A percentile compares a stretch with the other conserved stretches of the same genome.
phyloP scores from a whole-genome alignment of 2,329 filamentous ascomycete genomes.

The Blastomyces parvus region DNA sequence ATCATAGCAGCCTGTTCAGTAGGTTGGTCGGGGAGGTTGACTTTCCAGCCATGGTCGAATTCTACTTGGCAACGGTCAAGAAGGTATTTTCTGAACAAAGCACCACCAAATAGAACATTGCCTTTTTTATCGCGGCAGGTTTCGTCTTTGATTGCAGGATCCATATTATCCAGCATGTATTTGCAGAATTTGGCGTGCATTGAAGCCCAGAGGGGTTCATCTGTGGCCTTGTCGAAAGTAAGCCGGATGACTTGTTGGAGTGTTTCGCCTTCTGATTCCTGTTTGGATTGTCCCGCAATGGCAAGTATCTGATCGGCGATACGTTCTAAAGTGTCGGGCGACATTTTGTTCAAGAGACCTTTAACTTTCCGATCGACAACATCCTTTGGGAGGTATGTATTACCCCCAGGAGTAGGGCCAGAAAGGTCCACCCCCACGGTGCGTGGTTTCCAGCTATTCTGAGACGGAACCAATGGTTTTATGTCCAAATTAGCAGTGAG shows the following conservation, averaged over 20 bases:
- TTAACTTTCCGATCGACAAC: constrained; percentile 99
- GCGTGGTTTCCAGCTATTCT: constrained; percentile 81
- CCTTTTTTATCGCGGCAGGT: constrained; percentile 85
- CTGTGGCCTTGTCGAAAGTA: constrained; percentile 97
- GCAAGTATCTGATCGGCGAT: constrained; percentile 86
- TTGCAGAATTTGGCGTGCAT: constrained; percentile 99
- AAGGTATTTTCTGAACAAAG: constrained; percentile 94
- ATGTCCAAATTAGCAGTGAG: constrained; percentile 75
- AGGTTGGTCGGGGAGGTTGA: constrained; percentile 68
- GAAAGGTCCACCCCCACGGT: constrained; percentile 49
- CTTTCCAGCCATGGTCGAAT: constrained; percentile 95
- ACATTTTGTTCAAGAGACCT: constrained; percentile 99
- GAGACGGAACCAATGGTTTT: constrained; percentile 63
- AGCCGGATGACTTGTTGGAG: constrained; percentile 97
- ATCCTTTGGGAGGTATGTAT: constrained; percentile 68
- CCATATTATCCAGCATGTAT: constrained; percentile 93
- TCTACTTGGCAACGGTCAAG: constrained; percentile 98
- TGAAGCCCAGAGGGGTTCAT: constrained; percentile 95
- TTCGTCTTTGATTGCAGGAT: constrained; percentile 86
- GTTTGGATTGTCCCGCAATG: constrained; percentile 91
- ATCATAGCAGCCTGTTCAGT: constrained; percentile 68
- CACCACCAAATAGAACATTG: constrained; percentile 81
- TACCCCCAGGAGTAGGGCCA: constrained; percentile 42
- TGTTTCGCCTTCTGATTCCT: constrained; percentile 86
- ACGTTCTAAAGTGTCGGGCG: constrained; percentile 94